Conservation (phyloP, 1,139 yeast genomes). For the Candida sp. region DNA sequence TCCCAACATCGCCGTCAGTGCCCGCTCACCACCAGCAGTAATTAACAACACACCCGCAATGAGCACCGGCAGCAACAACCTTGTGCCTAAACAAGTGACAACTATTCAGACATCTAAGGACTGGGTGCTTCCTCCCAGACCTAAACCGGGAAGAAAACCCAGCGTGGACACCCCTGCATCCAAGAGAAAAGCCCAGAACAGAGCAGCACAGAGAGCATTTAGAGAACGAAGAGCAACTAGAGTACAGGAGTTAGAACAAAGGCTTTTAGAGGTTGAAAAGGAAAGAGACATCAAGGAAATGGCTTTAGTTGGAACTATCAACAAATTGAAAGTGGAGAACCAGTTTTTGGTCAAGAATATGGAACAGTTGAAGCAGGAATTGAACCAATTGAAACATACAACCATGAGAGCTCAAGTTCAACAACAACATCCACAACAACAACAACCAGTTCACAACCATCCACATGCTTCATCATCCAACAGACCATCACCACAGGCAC, state of each 20-base stretch:
- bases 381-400: constrained; percentile 19
- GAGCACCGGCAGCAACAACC: neutral
- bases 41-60: neutral
- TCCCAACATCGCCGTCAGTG: constrained; percentile 5
- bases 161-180: constrained; percentile 74
- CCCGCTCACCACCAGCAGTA: constrained; percentile 9
- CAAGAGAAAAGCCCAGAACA: constrained; percentile 88
- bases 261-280: constrained; percentile 63
- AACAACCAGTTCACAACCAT: constrained; percentile 8
- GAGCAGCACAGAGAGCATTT: constrained; percentile 96
- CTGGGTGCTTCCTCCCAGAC: constrained; percentile 92
- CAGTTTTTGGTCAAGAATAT: constrained; percentile 38
- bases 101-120: constrained; percentile 77
- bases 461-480: neutral
- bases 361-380: constrained; percentile 38
- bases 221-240: constrained; percentile 78
- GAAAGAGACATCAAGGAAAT: constrained; percentile 67
- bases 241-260: constrained; percentile 50
- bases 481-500: constrained; percentile 5
- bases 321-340: constrained; percentile 44
- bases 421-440: neutral
- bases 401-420: constrained; percentile 7
- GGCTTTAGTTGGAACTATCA: constrained; percentile 56
- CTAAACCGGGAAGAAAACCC: constrained; percentile 91
- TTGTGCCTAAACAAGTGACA: constrained; percentile 17